Evolutionary conservation across 192 early-diverging fungal genomes (phyloP).

Genomic region (Linnemannia exigua): DNA sequence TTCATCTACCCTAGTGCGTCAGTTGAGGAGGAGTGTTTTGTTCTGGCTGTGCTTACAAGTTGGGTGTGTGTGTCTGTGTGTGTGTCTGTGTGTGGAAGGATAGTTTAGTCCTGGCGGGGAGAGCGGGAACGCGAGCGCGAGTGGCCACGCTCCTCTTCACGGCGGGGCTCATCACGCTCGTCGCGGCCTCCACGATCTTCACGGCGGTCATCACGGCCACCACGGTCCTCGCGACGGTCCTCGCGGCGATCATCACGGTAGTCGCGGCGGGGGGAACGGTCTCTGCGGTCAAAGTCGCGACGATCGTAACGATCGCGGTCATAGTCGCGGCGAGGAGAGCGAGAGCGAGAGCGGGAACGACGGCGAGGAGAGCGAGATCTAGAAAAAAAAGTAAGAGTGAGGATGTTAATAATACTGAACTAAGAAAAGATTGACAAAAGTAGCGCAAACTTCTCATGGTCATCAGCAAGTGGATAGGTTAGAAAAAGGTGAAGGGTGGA

Average conservation of each 20-base stretch:
- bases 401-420: neutral
- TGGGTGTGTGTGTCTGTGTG: neutral
- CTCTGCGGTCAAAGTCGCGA: conserved; percentile 12
- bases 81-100: neutral
- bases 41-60: neutral
- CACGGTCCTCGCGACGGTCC: conserved; percentile 18
- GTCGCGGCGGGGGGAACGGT: conserved; percentile 25
- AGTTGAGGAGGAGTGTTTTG: neutral
- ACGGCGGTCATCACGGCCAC: conserved; percentile 18
- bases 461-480: neutral
- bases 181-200: conserved; percentile 22
- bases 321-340: conserved; percentile 42
- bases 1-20: neutral
- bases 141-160: conserved; percentile 15
- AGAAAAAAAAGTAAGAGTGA: neutral
- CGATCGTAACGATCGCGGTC: conserved; percentile 30
- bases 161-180: conserved; percentile 18
- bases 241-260: conserved; percentile 30
- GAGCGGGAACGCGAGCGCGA: conserved; percentile 20
- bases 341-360: conserved; percentile 33
- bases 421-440: neutral
- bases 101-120: conserved; percentile 13
- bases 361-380: conserved; percentile 43
- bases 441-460: neutral
- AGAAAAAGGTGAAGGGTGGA: neutral